Evolutionary conservation across 2,329 filamentous ascomycete species (phyloP).

Genomic region (Ophiosphaerella herpotricha): DNA sequence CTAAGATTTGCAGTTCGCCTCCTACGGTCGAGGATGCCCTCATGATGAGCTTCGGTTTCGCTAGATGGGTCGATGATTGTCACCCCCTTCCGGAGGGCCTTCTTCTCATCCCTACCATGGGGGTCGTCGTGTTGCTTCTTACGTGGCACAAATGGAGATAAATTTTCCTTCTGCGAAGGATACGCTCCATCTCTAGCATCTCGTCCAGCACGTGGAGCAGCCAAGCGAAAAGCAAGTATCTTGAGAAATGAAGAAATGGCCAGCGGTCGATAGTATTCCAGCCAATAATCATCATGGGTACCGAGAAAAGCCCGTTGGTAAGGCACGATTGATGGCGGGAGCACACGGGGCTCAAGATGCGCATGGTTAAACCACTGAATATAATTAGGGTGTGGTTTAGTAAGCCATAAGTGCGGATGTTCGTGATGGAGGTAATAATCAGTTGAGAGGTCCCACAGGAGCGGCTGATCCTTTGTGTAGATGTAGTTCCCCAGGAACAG

Average conservation of each 20-base stretch:
- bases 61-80: slow-evolving; percentile 67
- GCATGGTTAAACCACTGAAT: slow-evolving; percentile 85
- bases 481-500: slow-evolving; percentile 96
- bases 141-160: slow-evolving; percentile 86
- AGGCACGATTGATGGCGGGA: slow-evolving; percentile 58
- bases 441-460: slow-evolving; percentile 94
- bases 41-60: slow-evolving; percentile 35
- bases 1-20: slow-evolving; percentile 27
- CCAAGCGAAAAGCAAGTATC: slow-evolving; percentile 91
- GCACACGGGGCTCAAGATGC: slow-evolving; percentile 66
- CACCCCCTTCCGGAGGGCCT: slow-evolving; percentile 67
- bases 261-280: slow-evolving; percentile 91
- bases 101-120: slow-evolving; percentile 66
- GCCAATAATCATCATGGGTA: slow-evolving; percentile 91
- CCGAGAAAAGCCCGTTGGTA: slow-evolving; percentile 50
- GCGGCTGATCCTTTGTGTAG: slow-evolving; percentile 82
- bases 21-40: slow-evolving; percentile 23
- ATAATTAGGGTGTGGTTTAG: slow-evolving; percentile 70
- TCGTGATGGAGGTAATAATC: slow-evolving; percentile 97
- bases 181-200: slow-evolving; percentile 75
- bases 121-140: slow-evolving; percentile 51
- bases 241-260: slow-evolving; percentile 88
- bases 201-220: slow-evolving; percentile 76
- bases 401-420: slow-evolving; percentile 74
- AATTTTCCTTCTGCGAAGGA: slow-evolving; percentile 75